Evolutionary conservation across 2,329 filamentous ascomycete genomes (phyloP), one percentile per base, ranked within the genome.

Genomic region (Fusarium newnesense): DNA sequence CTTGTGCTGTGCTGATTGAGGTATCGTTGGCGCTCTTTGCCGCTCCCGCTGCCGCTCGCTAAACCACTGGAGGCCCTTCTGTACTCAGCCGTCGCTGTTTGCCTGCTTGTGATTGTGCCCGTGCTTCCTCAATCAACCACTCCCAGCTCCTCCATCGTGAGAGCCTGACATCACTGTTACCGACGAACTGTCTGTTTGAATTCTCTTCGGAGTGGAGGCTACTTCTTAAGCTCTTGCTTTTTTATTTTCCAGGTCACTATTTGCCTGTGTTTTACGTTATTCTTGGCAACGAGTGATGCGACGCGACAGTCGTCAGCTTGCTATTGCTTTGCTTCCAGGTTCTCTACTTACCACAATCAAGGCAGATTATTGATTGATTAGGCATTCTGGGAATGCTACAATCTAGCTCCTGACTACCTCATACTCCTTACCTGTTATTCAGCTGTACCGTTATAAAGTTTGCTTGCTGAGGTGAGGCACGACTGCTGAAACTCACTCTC

Each of bases 21-120:
- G 24, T 24, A 36, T 62, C 24, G 44, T 71, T 69, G 71, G 59
- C 60, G 59, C 63, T 54, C 36, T 40, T 36, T 67, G 26, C 64
- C 63, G 53, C 47, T 64, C 54, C 59, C 54, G 61, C 65, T 74
- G 73, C 73, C 73, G 73, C 73, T 73, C 72, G 65, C 72, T 75
- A 70, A 54, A 67, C 52, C 46, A 43, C 60, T 34, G 52, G 53
- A n/a, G 37, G 39, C 43, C 42, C 39, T 43, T 36, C 50, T 54
- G 50, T 54, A 19, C 34, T 40, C 34, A 54, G 34, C 39, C 15
- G 30, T 32, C 52, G 24, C 36, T 52, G 34, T 15, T 39, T 67
- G 49, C 42, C 21, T 54, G 24, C 64, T 40, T 60, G 61, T 49
- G 54, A 49, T 28, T 60, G 44, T 52, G 36, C 61, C 49, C 32